Base-by-base conservation (phyloP, 345 rosid genomes). In the Trapa incisa region DNA sequence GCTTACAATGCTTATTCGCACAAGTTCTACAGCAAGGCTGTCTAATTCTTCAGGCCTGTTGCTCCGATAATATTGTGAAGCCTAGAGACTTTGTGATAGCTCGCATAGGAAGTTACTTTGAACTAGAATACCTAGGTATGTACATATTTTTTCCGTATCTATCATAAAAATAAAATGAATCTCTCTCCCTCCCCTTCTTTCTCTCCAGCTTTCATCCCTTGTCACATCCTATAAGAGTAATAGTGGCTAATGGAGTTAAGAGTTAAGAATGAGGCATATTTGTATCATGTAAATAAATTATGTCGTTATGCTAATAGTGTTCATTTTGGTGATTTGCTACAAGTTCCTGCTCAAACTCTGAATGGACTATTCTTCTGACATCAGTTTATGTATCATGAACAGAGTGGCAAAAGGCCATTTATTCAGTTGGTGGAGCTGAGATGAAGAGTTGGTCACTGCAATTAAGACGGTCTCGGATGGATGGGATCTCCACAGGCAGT, bases 1-100 rank as follows among this genome's bases (percentile, higher is more conserved):
- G 99, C 64, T 76, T 95, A 81, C 97, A 91, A 77, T 91, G 95
- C 80, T 95, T 95, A 72, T 91, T 95, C 77, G 89, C 79, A 62
- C 99, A 95, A 81, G 89, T 95, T 81, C 81, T 95, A 75, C 99
- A 89, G 81, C 99, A 95, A 78, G 99, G 99, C 71, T 95, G 96
- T 75, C 97, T 87, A 67, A 89, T 91, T 77, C 91, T 95, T 61
- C 96, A 91, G 81, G 76, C 89, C 8, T 95, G 97, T 73, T 90
- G 91, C 67, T 68, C 93, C 64, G 99, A 95, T 80, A 75, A 72
- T 71, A 92, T 79, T 72, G 86, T 76, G 70, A 95, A 87, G 82
- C 92, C 99, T 47, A 86, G 97, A 74, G 97, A 91, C 78, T 86
- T 95, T 63, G 96, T 95, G 74, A 81, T 95, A 65, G 61, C 92